These are phyloP conservation scores for Croton laevigatus DNA, from an alignment of 441 rosid species.

Conservation along the genomic window DNA sequence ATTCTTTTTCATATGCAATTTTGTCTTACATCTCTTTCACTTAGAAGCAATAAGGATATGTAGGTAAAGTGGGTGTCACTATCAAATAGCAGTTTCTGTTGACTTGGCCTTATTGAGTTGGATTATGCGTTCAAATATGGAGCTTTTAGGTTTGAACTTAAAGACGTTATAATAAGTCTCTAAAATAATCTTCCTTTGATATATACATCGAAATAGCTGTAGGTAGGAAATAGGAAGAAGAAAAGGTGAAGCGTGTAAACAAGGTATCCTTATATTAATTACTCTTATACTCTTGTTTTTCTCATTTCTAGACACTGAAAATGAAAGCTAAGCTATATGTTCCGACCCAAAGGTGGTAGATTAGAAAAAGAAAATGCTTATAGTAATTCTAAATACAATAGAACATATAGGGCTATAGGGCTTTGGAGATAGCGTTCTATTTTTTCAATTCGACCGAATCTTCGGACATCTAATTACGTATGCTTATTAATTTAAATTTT, in stretches of 20 bases:
- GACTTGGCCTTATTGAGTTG: slow-evolving; percentile 21
- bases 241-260: neutral
- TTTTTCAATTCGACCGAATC: no score
- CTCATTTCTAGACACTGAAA: slow-evolving; percentile 7
- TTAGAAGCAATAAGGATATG: neutral
- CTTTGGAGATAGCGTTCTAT: neutral
- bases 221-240: neutral
- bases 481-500: no score
- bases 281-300: neutral
- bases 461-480: no score
- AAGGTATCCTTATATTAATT: neutral
- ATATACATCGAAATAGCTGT: neutral
- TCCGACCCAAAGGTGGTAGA: no score
- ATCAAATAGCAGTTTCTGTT: slow-evolving; percentile 15
- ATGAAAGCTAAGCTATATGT: neutral
- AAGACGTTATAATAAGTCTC: neutral
- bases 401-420: no score
- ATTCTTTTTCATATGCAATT: no score
- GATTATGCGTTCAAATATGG: neutral
- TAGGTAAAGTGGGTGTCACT: slow-evolving; percentile 7
- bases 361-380: no score
- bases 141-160: slow-evolving; percentile 1
- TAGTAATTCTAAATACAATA: no score
- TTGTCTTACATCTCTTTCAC: neutral
- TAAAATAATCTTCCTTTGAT: neutral